Evolutionary conservation across 192 early-diverging fungal genomes (phyloP).

Genomic region (Pilaira anomala): DNA sequence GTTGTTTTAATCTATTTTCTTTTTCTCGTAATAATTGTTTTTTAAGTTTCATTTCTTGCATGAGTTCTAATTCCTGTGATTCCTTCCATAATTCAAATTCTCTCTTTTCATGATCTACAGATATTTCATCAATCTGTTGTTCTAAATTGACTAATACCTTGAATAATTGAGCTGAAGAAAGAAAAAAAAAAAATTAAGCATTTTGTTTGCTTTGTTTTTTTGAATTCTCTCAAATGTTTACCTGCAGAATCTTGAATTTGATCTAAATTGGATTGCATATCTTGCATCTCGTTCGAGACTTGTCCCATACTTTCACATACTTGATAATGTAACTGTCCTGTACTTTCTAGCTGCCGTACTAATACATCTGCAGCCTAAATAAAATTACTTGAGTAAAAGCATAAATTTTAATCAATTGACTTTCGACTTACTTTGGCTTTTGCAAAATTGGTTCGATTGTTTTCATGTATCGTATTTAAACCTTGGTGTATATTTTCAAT

Average conservation of each 20-base stretch:
- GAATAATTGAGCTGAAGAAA: constrained; percentile 22
- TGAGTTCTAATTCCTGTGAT: constrained; percentile 7
- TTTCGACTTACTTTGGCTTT: constrained; percentile 6
- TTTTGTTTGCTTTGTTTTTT: neutral
- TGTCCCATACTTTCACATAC: constrained; percentile 9
- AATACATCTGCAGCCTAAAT: constrained; percentile 2
- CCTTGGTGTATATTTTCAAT: neutral
- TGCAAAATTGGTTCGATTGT: constrained; percentile 6
- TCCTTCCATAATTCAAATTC: constrained; percentile 32
- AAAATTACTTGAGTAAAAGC: neutral
- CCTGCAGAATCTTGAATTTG: constrained; percentile 9
- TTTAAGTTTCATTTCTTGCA: constrained; percentile 11
- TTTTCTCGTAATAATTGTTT: neutral
- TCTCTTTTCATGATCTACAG: constrained; percentile 14
- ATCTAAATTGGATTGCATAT: constrained; percentile 1
- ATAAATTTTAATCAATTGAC: neutral
- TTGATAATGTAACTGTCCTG: constrained; percentile 6
- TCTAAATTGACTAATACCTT: constrained; percentile 20
- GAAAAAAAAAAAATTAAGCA: neutral
- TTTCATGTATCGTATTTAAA: constrained; percentile 2
- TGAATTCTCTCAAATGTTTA: too few species aligned
- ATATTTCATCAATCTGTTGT: constrained; percentile 17
- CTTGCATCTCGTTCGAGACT: neutral
- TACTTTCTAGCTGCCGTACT: constrained; percentile 1
- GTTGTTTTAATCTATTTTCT: constrained; percentile 9